phyloP scores from a whole-genome alignment of 2,329 filamentous ascomycete genomes.

The Elsinoe arachidis region DNA sequence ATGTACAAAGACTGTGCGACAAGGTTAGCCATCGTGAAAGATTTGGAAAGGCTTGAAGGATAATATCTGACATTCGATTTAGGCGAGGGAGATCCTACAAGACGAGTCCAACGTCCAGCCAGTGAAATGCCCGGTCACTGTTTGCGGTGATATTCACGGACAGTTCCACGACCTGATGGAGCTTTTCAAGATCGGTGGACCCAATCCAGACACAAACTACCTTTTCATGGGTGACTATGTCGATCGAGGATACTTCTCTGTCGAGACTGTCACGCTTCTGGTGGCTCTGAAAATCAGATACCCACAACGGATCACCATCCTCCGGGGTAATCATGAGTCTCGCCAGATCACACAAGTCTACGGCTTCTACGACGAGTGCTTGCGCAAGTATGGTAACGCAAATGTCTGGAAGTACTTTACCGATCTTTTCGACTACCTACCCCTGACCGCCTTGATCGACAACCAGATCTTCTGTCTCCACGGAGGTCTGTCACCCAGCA shows the following conservation, averaged over 20 bases:
- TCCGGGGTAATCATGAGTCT: constrained; percentile 68
- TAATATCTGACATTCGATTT: constrained; percentile 14
- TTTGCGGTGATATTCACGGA: constrained; percentile 97
- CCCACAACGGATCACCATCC: constrained; percentile 62
- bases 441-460: constrained; percentile 64
- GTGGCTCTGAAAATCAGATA: constrained; percentile 94
- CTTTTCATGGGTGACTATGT: constrained; percentile 99
- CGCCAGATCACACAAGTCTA: constrained; percentile 72
- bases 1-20: constrained; percentile 94
- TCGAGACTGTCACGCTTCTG: constrained; percentile 94
- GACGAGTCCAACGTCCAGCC: constrained; percentile 98
- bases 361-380: constrained; percentile 70
- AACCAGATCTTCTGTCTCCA: constrained; percentile 67
- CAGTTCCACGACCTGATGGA: constrained; percentile 99
- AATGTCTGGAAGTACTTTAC: constrained; percentile 74
- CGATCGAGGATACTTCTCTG: constrained; percentile 96
- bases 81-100: constrained; percentile 94
- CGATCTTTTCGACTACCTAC: constrained; percentile 69
- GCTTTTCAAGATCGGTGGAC: constrained; percentile 96
- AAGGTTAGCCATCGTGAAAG: constrained; percentile 54
- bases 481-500: constrained; percentile 63
- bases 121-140: constrained; percentile 98
- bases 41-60: constrained; percentile 10
- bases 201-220: constrained; percentile 97
- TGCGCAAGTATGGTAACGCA: constrained; percentile 68